Evolutionary conservation across 108 stramenopile genomes (phyloP).

Genomic region (Hondaea fermentalgiana): DNA sequence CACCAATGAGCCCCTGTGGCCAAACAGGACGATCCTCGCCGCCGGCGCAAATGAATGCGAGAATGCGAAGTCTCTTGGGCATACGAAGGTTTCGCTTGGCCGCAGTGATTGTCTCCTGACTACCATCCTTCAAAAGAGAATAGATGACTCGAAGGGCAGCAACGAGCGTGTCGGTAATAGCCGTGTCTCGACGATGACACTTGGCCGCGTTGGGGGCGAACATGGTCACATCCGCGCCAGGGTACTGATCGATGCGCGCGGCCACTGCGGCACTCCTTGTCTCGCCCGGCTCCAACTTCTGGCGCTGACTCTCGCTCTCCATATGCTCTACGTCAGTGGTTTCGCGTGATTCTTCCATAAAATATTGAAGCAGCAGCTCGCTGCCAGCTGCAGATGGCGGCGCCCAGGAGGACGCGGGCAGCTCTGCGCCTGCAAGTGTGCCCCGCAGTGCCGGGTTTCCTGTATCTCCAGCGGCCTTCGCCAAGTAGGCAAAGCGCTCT

Average conservation of each 20-base stretch:
- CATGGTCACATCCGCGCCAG: background rate
- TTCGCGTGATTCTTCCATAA: background rate
- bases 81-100: background rate
- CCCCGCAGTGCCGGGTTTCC: no score
- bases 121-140: background rate
- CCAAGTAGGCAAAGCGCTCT: background rate
- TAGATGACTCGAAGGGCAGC: background rate
- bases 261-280: background rate
- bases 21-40: background rate
- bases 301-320: no score
- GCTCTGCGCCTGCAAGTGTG: no score
- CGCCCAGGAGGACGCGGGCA: no score
- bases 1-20: background rate
- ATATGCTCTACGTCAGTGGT: no score
- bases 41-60: background rate
- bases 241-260: no score
- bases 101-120: background rate
- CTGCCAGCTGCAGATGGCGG: background rate
- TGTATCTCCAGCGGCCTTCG: no score
- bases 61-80: background rate
- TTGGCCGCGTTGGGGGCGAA: background rate
- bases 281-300: no score
- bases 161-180: background rate
- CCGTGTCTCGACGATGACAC: background rate
- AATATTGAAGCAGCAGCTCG: background rate